These are phyloP conservation scores for Aspergillaceae sp. DNA, from an alignment of 2,329 filamentous ascomycete genomes.

Conservation along the genomic window DNA sequence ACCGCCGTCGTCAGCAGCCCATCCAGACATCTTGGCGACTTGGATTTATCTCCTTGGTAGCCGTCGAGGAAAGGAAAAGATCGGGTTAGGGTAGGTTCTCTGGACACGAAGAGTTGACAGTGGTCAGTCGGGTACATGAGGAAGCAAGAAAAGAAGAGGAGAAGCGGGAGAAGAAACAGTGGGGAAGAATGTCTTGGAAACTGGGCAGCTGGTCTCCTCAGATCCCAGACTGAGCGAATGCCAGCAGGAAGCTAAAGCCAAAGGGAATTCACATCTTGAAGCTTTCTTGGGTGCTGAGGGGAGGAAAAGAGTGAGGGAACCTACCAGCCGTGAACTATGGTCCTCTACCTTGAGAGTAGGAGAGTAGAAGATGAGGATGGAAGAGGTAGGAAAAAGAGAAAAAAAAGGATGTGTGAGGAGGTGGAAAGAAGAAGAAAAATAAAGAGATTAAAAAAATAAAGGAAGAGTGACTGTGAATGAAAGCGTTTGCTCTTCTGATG, in stretches of 20 bases:
- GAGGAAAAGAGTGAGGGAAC: background rate
- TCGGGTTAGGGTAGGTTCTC: background rate
- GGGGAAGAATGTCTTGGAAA: too few species aligned
- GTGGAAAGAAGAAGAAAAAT: background rate
- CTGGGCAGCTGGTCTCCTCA: too few species aligned
- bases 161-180: too few species aligned
- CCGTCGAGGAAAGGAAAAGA: background rate
- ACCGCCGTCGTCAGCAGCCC: background rate
- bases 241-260: too few species aligned
- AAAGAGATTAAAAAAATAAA: background rate
- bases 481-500: background rate
- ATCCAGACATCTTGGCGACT: background rate
- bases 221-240: too few species aligned
- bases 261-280: too few species aligned
- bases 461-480: background rate
- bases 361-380: background rate
- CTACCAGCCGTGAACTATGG: background rate
- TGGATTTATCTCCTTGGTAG: background rate
- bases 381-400: background rate
- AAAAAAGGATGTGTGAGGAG: background rate
- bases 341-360: background rate
- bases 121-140: conserved; percentile 1
- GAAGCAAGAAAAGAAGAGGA: background rate
- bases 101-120: background rate
- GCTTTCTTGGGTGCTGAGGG: background rate